Conservation (phyloP, 2,329 filamentous ascomycete species). For the Colletotrichum australisinense region DNA sequence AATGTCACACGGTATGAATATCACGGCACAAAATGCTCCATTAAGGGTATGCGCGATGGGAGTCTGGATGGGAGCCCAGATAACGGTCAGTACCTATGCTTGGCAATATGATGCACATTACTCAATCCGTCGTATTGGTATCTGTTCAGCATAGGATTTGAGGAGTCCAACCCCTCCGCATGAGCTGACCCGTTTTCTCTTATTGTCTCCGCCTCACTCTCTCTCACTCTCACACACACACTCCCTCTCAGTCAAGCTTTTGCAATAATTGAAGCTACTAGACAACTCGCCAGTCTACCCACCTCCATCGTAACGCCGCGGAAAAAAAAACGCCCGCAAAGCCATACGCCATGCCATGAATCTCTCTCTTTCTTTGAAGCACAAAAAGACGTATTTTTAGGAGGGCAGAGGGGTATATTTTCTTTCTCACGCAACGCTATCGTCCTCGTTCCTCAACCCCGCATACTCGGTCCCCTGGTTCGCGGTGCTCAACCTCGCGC, state of each 20-base stretch:
- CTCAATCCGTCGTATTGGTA: not conserved
- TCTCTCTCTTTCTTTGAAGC: not conserved
- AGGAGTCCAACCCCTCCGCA: not conserved
- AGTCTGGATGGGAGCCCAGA: not conserved
- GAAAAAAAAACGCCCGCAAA: not conserved
- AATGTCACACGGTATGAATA: not conserved
- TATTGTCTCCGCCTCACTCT: too few relatives aligned
- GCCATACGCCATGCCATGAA: not conserved
- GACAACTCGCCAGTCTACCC: not conserved
- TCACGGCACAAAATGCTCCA: not conserved
- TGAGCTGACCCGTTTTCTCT: not conserved
- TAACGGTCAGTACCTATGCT: not conserved
- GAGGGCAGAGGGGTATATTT: too few relatives aligned
- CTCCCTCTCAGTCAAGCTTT: too few relatives aligned
- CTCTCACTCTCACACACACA: not conserved
- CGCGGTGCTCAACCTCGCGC: slow-evolving; percentile 83
- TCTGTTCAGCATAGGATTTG: not conserved
- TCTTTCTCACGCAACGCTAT: slow-evolving; percentile 41
- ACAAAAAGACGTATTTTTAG: not conserved
- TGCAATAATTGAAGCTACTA: not conserved
- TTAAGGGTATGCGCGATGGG: not conserved
- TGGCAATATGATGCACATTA: not conserved
- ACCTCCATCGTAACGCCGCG: slow-evolving; percentile 16
- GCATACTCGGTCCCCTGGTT: slow-evolving; percentile 79
- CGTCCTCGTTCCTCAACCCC: slow-evolving; percentile 69